These are phyloP conservation scores for Diaporthe longicolla DNA, from an alignment of 2,329 filamentous ascomycete genomes.

Conservation along the genomic window DNA sequence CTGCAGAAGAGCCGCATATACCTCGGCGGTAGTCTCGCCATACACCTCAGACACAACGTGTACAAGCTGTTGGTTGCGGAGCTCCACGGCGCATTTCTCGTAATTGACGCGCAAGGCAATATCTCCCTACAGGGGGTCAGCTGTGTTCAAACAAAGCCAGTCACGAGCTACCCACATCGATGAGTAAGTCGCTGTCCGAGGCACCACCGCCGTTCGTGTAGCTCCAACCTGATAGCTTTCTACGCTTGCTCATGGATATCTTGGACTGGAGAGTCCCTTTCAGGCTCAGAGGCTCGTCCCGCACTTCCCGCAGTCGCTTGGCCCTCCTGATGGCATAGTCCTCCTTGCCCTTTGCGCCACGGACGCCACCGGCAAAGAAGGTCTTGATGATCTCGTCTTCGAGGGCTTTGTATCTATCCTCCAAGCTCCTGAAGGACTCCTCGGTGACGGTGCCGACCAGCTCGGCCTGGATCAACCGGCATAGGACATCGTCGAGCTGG, in stretches of 20 bases:
- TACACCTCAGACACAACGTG: conserved; percentile 79
- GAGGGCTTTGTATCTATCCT: conserved; percentile 73
- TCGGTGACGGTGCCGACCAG: conserved; percentile 75
- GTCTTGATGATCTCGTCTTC: conserved; percentile 72
- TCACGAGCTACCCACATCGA: conserved; percentile 63
- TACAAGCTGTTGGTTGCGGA: conserved; percentile 84
- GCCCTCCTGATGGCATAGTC: conserved; percentile 72
- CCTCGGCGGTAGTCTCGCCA: conserved; percentile 79
- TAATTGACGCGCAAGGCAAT: conserved; percentile 86
- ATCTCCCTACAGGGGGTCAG: conserved; percentile 53
- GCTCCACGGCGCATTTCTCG: conserved; percentile 84
- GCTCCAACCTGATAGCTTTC: conserved; percentile 43
- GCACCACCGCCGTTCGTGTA: conserved; percentile 55
- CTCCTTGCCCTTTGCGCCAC: conserved; percentile 76
- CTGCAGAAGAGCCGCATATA: conserved; percentile 82
- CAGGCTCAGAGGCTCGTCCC: conserved; percentile 64
- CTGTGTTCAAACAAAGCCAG: background rate
- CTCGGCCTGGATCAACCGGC: conserved; percentile 73
- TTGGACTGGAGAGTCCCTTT: conserved; percentile 65
- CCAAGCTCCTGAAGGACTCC: conserved; percentile 71
- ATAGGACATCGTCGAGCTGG: conserved; percentile 65
- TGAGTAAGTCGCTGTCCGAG: conserved; percentile 55
- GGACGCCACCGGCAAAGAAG: conserved; percentile 66
- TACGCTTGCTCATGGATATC: conserved; percentile 39
- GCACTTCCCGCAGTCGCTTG: conserved; percentile 66